A percentile compares a stretch with the other conserved stretches of the same genome.
These are phyloP conservation scores for Candida railenensis DNA, from an alignment of 805 yeast species.

Conservation along the genomic window DNA sequence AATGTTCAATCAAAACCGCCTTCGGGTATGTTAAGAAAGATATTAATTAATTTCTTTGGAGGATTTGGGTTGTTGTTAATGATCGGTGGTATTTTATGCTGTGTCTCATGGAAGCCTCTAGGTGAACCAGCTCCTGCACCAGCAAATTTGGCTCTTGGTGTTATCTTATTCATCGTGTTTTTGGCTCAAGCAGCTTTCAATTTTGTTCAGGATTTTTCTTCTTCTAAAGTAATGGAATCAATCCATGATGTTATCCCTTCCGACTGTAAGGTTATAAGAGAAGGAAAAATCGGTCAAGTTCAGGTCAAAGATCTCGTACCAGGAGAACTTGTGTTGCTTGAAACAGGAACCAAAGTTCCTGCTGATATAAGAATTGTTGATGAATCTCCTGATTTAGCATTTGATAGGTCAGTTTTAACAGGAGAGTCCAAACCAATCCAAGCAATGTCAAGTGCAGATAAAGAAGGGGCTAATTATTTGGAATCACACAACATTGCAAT, in stretches of 20 bases:
- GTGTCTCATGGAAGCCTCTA: constrained; percentile 47
- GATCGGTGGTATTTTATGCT: constrained; percentile 41
- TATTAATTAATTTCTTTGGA: constrained; percentile 43
- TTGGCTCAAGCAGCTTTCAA: constrained; percentile 43
- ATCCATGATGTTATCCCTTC: constrained; percentile 43
- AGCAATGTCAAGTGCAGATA: constrained; percentile 25
- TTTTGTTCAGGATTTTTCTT: constrained; percentile 47
- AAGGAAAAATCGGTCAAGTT: constrained; percentile 24
- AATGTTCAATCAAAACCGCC: constrained; percentile 41
- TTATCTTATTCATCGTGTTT: constrained; percentile 40
- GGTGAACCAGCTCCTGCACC: constrained; percentile 43
- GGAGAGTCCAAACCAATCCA: constrained; percentile 47
- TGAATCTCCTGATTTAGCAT: constrained; percentile 35
- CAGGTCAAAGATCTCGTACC: constrained; percentile 39
- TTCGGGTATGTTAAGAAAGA: constrained; percentile 26
- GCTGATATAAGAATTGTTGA: constrained; percentile 46
- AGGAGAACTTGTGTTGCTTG: constrained; percentile 42
- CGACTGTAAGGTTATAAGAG: constrained; percentile 34
- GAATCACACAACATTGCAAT: constrained; percentile 44
- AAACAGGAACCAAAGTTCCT: constrained; percentile 42
- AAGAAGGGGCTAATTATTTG: constrained; percentile 35
- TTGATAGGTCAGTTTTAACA: constrained; percentile 48
- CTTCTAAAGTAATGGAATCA: constrained; percentile 48
- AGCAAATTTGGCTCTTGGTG: constrained; percentile 44
- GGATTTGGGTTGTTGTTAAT: constrained; percentile 47